Base-by-base conservation (phyloP, 345 rosid genomes). In the Eucalyptus paniculata region DNA sequence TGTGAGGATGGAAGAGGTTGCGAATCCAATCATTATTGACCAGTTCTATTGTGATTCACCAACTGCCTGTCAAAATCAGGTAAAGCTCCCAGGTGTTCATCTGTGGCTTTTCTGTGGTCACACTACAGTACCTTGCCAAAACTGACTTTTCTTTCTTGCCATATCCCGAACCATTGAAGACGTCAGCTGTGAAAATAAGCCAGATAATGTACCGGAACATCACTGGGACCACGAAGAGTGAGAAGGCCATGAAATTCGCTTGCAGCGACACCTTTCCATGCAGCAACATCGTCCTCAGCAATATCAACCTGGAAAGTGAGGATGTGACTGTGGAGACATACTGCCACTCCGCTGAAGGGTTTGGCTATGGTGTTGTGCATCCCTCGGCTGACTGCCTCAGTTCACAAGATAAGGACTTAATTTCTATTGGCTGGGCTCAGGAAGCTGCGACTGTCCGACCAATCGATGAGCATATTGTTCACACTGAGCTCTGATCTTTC, bases 41-140 rank as follows among this genome's bases (percentile, higher is more conserved):
- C 99, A 98, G 72, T 98, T 97, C 96, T 98, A 98, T 91, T 98
- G 99, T 42, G 99, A 98, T 93, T 98, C 99, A 2, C 97, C 99
- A 40, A 91, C 87, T 90, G 24, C 92, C 58, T 98, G 99, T 93
- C 93, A 91, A 91, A 97, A 97, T 93, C 97, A 96, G 99, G 99
- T 97, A 88, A 32, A 47, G 69, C 17, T 77, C 85, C 85, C 30
- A 77, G 44, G 85, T 77, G 47, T 44, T 77, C 85, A 40, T 40
- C 85, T 40, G 30, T 40, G 47, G 47, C 85, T 77, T 77, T 40
- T 77, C 85, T 77, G 47, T 40, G 85, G 47, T 77, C 47, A 40
- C 30, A 24, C 47, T 1, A 77, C 16, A 77, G 85, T 1, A 23
- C 85, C 85, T 77, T 77, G 85, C 85, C 85, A 77, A 23, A 77